Percentiles rank a stretch among this genome's conserved stretches.
Evolutionary conservation across 352 stramenopile genomes (phyloP).

Genomic region (Globisporangium perplexum): DNA sequence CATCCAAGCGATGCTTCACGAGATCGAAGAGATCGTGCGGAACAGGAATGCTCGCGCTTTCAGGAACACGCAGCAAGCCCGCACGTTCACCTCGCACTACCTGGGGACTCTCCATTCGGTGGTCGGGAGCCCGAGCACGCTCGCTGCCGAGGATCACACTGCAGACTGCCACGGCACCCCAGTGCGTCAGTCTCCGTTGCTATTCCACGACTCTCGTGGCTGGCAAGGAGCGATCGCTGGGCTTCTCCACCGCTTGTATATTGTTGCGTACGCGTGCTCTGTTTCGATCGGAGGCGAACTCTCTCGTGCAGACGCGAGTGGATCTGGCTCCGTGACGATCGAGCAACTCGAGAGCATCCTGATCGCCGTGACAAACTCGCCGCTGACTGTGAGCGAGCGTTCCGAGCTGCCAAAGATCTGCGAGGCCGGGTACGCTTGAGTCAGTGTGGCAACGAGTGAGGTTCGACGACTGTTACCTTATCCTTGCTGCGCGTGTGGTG

Average conservation of each 20-base stretch:
- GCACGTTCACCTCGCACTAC: constrained; percentile 43
- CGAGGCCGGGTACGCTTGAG: constrained; percentile 18
- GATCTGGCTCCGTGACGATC: constrained; percentile 14
- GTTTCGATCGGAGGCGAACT: constrained; percentile 24
- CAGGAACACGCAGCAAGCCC: constrained; percentile 22
- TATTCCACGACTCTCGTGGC: constrained; percentile 25
- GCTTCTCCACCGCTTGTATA: constrained; percentile 35
- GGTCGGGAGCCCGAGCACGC: neutral
- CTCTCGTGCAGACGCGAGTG: constrained; percentile 12
- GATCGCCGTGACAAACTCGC: constrained; percentile 14
- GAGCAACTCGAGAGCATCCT: constrained; percentile 15
- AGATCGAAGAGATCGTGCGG: constrained; percentile 35
- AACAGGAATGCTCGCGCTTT: constrained; percentile 29
- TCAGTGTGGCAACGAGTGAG: neutral
- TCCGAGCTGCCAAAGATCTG: constrained; percentile 20
- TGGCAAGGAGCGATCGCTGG: constrained; percentile 38
- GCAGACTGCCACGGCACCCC: constrained; percentile 6
- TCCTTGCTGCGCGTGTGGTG: neutral
- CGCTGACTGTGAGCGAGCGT: constrained; percentile 13
- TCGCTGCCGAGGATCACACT: constrained; percentile 19
- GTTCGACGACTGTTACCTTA: neutral
- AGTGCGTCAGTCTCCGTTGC: constrained; percentile 10
- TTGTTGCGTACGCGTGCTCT: constrained; percentile 11
- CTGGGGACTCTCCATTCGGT: constrained; percentile 29
- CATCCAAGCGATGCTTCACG: constrained; percentile 29